Conservation (phyloP, 2,329 filamentous ascomycete genomes). For the Cladosporium austrohemisphaericum region DNA sequence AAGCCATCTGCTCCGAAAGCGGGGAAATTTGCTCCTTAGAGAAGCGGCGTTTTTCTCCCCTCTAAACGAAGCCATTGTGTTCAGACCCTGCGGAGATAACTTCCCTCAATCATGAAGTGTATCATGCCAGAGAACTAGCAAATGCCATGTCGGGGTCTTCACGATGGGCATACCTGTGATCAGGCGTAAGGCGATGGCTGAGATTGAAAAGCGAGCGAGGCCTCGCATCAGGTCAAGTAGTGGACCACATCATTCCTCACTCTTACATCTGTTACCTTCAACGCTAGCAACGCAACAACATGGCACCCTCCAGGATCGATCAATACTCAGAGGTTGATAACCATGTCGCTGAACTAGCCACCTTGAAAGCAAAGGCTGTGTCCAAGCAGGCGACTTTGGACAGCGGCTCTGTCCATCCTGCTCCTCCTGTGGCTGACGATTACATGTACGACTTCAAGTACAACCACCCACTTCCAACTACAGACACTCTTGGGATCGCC, state of each 20-base stretch:
- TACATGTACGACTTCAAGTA: slow-evolving; percentile 44
- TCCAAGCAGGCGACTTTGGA: background rate
- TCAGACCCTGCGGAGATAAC: too few relatives aligned
- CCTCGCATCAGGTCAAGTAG: background rate
- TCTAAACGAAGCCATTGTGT: too few relatives aligned
- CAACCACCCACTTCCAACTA: slow-evolving; percentile 37
- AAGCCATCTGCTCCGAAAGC: too few relatives aligned
- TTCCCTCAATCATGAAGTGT: too few relatives aligned
- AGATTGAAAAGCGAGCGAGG: background rate
- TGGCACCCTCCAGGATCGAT: background rate
- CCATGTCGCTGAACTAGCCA: background rate
- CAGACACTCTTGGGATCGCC: slow-evolving; percentile 26
- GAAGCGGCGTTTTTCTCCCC: too few relatives aligned
- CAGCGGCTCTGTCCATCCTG: background rate
- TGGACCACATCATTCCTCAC: background rate
- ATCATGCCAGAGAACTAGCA: too few relatives aligned
- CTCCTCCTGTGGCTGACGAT: slow-evolving; percentile 35
- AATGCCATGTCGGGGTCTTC: too few relatives aligned
- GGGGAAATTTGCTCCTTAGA: too few relatives aligned
- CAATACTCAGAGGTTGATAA: background rate
- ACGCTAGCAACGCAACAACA: background rate
- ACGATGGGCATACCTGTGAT: too few relatives aligned
- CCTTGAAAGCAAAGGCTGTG: background rate
- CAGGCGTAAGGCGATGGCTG: too few relatives aligned
- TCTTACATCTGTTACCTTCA: background rate